These are phyloP conservation scores for Penicillium sp. DNA, from an alignment of 2,329 filamentous ascomycete genomes.

Conservation along the genomic window DNA sequence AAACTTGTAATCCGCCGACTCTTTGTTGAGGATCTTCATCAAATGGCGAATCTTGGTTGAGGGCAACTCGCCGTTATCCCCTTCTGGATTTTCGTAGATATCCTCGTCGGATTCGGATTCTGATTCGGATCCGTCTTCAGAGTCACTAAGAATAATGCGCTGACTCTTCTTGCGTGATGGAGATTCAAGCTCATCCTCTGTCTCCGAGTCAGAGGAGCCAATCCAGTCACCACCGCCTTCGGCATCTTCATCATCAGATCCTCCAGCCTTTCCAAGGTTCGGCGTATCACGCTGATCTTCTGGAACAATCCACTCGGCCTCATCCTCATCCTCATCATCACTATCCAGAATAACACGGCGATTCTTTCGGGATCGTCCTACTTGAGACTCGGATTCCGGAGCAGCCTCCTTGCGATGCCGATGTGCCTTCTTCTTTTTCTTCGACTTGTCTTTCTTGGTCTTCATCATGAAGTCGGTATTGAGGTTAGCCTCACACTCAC, in stretches of 20 bases:
- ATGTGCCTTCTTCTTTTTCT: slow-evolving; percentile 42
- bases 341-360: slow-evolving; percentile 55
- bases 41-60: slow-evolving; percentile 94
- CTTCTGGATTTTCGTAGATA: slow-evolving; percentile 45
- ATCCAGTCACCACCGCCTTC: slow-evolving; percentile 85
- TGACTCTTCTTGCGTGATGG: slow-evolving; percentile 27
- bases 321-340: slow-evolving; percentile 62
- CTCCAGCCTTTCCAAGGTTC: slow-evolving; percentile 77
- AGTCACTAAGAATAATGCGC: slow-evolving; percentile 24
- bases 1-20: slow-evolving; percentile 85
- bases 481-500: slow-evolving; percentile 75
- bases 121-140: slow-evolving; percentile 46
- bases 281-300: slow-evolving; percentile 65
- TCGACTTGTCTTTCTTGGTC: slow-evolving; percentile 51
- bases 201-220: slow-evolving; percentile 70
- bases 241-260: slow-evolving; percentile 82
- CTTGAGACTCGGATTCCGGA: slow-evolving; percentile 22
- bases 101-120: slow-evolving; percentile 48
- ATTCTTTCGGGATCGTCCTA: slow-evolving; percentile 40
- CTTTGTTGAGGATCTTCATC: slow-evolving; percentile 76
- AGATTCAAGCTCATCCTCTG: slow-evolving; percentile 38
- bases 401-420: slow-evolving; percentile 37
- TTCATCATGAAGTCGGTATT: slow-evolving; percentile 56
- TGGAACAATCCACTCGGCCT: slow-evolving; percentile 79
- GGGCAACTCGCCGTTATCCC: slow-evolving; percentile 50